These are phyloP conservation scores for Sporisorium sorghi DNA, from an alignment of 1,284 basidiomycete genomes.

Conservation along the genomic window DNA sequence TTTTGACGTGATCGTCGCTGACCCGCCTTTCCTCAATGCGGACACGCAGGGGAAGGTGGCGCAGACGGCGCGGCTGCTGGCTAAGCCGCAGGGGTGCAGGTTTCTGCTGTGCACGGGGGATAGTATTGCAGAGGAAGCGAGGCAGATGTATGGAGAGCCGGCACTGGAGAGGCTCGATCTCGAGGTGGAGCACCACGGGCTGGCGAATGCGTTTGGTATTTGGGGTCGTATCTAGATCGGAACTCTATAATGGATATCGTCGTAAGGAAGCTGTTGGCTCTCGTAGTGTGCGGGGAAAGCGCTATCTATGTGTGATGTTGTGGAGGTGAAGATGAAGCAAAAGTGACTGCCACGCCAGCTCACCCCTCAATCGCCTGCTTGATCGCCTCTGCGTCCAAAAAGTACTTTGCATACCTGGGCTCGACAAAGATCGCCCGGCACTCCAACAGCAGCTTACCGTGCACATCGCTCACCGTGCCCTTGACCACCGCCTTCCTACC, in stretches of 20 bases:
- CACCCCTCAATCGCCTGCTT: conserved; percentile 72
- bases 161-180: conserved; percentile 31
- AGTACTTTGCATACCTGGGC: conserved; percentile 79
- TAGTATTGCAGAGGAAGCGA: conserved; percentile 43
- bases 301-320: too few species aligned
- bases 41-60: conserved; percentile 50
- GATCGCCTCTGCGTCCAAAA: conserved; percentile 76
- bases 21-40: conserved; percentile 65
- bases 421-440: conserved; percentile 84
- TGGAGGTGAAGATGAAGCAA: too few species aligned
- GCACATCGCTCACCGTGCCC: conserved; percentile 80
- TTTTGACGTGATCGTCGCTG: conserved; percentile 64
- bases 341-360: neutral
- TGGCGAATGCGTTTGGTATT: conserved; percentile 51
- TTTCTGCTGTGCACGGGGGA: conserved; percentile 42
- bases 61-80: conserved; percentile 21
- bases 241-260: conserved; percentile 5
- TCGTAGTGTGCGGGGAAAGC: neutral
- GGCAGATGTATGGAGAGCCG: conserved; percentile 37
- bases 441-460: conserved; percentile 83
- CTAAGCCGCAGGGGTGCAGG: conserved; percentile 19
- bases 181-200: conserved; percentile 41
- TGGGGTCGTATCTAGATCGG: conserved; percentile 32
- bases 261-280: neutral
- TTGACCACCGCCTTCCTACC: conserved; percentile 82